phyloP scores from a whole-genome alignment of 768 basidiomycete species.

The Xerocomus brunneocitrinus region DNA sequence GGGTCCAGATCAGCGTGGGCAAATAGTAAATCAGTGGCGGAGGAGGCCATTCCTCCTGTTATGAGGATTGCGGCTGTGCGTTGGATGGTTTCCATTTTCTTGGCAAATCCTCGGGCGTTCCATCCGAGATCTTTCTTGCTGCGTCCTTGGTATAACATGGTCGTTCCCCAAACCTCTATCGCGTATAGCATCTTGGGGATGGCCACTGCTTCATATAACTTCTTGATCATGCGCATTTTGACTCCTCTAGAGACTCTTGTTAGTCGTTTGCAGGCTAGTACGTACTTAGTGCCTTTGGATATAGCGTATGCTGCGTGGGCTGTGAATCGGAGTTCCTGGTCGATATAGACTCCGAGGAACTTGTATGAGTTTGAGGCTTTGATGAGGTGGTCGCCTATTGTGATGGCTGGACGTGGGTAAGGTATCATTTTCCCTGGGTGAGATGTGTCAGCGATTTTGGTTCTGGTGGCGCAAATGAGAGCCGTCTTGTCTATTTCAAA shows the following conservation, averaged over 20 bases:
- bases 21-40: constrained; percentile 19
- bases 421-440: too few relatives aligned
- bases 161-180: constrained; percentile 10
- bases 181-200: constrained; percentile 22
- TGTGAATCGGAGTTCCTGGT: constrained; percentile 26
- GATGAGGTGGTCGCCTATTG: constrained; percentile 12
- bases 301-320: constrained; percentile 11
- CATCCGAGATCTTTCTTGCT: constrained; percentile 7
- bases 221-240: not conserved
- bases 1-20: constrained; percentile 16
- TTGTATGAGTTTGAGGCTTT: constrained; percentile 14
- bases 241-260: constrained; percentile 16
- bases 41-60: constrained; percentile 20
- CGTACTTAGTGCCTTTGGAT: constrained; percentile 1
- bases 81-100: constrained; percentile 17
- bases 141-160: not conserved
- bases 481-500: constrained; percentile 5
- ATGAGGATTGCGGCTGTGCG: constrained; percentile 15
- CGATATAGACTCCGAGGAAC: constrained; percentile 31
- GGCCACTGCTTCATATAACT: not conserved
- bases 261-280: not conserved
- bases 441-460: too few relatives aligned
- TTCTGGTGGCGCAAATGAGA: not conserved
- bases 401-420: not conserved
- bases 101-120: not conserved